Conservation (phyloP, 192 early-diverging fungal genomes). For the Backusella luteola region DNA sequence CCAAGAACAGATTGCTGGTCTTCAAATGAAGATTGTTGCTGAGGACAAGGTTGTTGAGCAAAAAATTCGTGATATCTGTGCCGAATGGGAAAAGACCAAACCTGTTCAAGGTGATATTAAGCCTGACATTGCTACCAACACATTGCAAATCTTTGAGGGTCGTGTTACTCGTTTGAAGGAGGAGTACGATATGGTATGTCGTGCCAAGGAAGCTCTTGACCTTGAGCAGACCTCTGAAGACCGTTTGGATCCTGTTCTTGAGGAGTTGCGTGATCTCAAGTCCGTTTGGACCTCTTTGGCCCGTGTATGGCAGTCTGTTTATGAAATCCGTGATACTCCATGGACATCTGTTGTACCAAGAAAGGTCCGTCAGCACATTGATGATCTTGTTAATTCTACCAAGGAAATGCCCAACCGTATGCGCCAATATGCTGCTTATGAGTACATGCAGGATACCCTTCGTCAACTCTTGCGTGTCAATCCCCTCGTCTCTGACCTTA, state of each 20-base stretch:
- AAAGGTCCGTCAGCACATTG: constrained; percentile 86
- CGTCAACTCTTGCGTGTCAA: constrained; percentile 80
- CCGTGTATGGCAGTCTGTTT: constrained; percentile 78
- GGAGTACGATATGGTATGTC: constrained; percentile 81
- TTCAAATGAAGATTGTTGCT: constrained; percentile 92
- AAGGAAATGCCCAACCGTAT: constrained; percentile 96
- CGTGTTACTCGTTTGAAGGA: constrained; percentile 79
- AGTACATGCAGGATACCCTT: constrained; percentile 88
- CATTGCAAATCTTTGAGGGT: constrained; percentile 81
- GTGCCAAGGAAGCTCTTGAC: constrained; percentile 93
- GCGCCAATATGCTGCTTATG: constrained; percentile 96
- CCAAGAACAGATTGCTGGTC: constrained; percentile 89
- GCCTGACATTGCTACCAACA: constrained; percentile 81
- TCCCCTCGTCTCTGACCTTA: constrained; percentile 79
- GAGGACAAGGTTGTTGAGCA: constrained; percentile 88
- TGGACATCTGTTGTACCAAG: constrained; percentile 89
- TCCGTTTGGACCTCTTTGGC: constrained; percentile 88
- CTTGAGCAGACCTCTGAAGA: constrained; percentile 72
- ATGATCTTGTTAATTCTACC: constrained; percentile 73
- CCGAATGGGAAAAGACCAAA: constrained; percentile 95
- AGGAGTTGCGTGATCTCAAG: constrained; percentile 91
- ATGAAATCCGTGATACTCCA: constrained; percentile 81
- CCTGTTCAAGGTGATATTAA: constrained; percentile 92
- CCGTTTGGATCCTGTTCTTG: constrained; percentile 78
- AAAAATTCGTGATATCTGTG: constrained; percentile 76